Base-by-base conservation (phyloP, 2,329 filamentous ascomycete genomes). In the Dryadomyces quercus-mongolicae region DNA sequence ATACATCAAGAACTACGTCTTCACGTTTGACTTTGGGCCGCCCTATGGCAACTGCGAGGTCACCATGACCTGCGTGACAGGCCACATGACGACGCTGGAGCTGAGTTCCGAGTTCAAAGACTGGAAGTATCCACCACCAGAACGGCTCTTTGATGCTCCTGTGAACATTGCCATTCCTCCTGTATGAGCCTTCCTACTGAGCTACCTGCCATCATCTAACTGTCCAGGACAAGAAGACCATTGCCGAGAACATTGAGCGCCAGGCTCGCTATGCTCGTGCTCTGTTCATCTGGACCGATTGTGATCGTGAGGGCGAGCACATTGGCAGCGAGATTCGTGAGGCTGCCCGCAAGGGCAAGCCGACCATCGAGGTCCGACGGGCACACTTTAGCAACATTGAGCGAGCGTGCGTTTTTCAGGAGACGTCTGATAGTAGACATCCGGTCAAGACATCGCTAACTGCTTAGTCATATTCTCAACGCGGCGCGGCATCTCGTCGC, bases 201-300 rank as follows among this genome's bases (percentile, higher is more conserved):
- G n/a, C 9, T 16, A 5, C 7, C n/a, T 16, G 42, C 51, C 12
- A 7, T 8, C 22, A 10, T 3, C 20, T n/a, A 16, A 16, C 53
- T 50, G 38, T 22, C 6, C 60, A 91, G 81, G 84, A 91, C 63
- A 94, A 91, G 65, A 84, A 84, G 62, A 72, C 77, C 1, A 85
- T 98, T 58, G 90, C 91, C 10, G 77, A 83, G 36, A 98, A 98
- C 64, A 93, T 98, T 63, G 80, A 85, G 61, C 72, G 78, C 1
- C 85, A 95, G 67, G 92, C 93, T 18, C 78, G 78, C 57, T 78
- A 79, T 65, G 77, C 83, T n/a, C 79, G 76, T 54, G 81, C 84
- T 13, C 75, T 98, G 36, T 92, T 94, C 68, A 96, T 98, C 62
- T 98, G 93, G 93, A 98, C 93, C 0, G 93, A 98, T 76, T 97